Evolutionary conservation across 768 basidiomycete species (phyloP), one percentile per base, ranked within the genome.

Genomic region (Austroboletus festivus): DNA sequence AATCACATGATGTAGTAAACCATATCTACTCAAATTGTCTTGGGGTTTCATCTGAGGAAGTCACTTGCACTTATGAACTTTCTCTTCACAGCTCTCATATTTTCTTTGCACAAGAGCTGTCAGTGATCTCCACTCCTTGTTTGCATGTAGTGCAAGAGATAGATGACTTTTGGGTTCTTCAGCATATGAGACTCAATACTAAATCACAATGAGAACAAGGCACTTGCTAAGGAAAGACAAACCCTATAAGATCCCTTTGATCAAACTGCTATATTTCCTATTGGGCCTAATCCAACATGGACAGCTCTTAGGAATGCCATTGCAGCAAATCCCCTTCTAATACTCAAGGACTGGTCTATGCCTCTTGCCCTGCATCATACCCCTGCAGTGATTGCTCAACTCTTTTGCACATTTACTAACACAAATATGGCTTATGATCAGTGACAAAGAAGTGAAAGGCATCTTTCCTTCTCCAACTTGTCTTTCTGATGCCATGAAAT

Each of bases 1-100:
- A 48, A 46, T 7, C 52, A 55, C 37, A 54, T 55, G 52, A 15
- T 55, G 1, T 31, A 20, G 0, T 54, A 39, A 11, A 42, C 12
- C 0, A 15, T 31, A 0, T 26, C 26, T 1, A 55, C 52, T 0
- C 47, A 28, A 1, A 54, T 54, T 7, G 3, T 55, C 0, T 48
- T 30, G 21, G 47, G 54, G 23, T 45, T 20, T 18, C 43, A 56
- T 44, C 24, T 54, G 5, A 7, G 47, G 0, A 38, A 55, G 12
- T 54, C 41, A 0, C 3, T 54, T 3, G 37, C 35, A 0, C 30
- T 54, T 0, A 12, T 54, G 1, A 21, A 47, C 6, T 52, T 33
- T 12, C 30, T n/a, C n/a, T n/a, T n/a, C n/a, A n/a, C n/a, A n/a
- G n/a, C n/a, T n/a, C n/a, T n/a, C n/a, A n/a, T n/a, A n/a, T n/a